Evolutionary conservation across 2,329 filamentous ascomycete species (phyloP).

Genomic region (Metarhizium brunneum): DNA sequence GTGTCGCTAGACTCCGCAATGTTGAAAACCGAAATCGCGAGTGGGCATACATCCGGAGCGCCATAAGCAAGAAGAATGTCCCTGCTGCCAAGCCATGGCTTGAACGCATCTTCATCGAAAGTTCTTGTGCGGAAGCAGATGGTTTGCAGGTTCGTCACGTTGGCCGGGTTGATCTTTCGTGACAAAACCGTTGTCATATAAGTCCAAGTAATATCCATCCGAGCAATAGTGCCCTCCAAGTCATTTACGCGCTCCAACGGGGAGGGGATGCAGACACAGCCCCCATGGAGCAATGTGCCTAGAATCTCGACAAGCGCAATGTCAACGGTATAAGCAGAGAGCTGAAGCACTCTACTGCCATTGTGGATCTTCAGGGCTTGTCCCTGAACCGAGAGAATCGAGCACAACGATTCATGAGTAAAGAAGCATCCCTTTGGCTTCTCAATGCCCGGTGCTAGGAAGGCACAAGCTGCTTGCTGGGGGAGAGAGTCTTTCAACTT

Average conservation of each 20-base stretch:
- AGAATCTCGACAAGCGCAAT: constrained; percentile 42
- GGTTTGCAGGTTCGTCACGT: constrained; percentile 27
- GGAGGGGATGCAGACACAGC: constrained; percentile 49
- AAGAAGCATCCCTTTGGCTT: constrained; percentile 51
- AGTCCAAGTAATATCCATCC: constrained; percentile 41
- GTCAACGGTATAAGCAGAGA: constrained; percentile 45
- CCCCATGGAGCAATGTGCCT: constrained; percentile 43
- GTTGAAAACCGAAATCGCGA: constrained; percentile 40
- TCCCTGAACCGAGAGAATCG: constrained; percentile 41
- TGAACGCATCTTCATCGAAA: constrained; percentile 40
- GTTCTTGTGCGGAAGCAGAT: constrained; percentile 38
- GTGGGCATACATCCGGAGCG: constrained; percentile 39
- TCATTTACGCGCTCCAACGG: constrained; percentile 39
- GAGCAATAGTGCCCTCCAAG: constrained; percentile 37
- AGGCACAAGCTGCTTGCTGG: constrained; percentile 47
- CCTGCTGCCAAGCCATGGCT: constrained; percentile 34
- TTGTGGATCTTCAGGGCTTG: constrained; percentile 38
- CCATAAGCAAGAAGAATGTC: constrained; percentile 43
- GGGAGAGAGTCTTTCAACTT: constrained; percentile 24
- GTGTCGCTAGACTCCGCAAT: constrained; percentile 27
- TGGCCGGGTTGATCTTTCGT: constrained; percentile 27
- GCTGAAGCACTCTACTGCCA: constrained; percentile 46
- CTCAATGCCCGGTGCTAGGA: constrained; percentile 46
- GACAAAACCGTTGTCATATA: constrained; percentile 53
- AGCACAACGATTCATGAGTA: constrained; percentile 49